phyloP scores from a whole-genome alignment of 179 eudicot species.

The Beta lomatogona region DNA sequence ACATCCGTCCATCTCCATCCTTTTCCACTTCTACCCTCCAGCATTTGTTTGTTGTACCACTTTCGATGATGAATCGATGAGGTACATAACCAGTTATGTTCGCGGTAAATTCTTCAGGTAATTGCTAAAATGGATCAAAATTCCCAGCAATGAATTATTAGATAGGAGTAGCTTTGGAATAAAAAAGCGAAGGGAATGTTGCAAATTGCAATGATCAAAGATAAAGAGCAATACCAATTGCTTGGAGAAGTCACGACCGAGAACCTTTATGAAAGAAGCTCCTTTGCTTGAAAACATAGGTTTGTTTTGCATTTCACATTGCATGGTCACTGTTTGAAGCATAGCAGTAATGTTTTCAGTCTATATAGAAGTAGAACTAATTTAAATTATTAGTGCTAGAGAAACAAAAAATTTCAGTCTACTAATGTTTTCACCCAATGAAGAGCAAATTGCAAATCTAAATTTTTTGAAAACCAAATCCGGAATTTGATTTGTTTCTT shows the following conservation, averaged over 20 bases:
- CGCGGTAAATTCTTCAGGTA: constrained; percentile 33
- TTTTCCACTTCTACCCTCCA: constrained; percentile 37
- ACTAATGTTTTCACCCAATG: too few species aligned
- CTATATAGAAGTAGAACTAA: neutral
- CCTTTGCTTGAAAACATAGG: constrained; percentile 10
- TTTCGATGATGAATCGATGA: constrained; percentile 38
- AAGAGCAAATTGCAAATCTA: too few species aligned
- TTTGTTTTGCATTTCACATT: constrained; percentile 15
- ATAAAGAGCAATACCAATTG: constrained; percentile 27
- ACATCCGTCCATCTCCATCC: constrained; percentile 29
- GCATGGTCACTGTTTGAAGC: constrained; percentile 12
- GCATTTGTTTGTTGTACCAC: constrained; percentile 21
- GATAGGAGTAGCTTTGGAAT: neutral
- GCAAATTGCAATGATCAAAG: too few species aligned
- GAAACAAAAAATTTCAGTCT: neutral
- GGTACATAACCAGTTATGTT: constrained; percentile 32
- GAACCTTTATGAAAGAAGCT: constrained; percentile 34
- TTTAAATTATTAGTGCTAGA: neutral
- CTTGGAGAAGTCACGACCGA: constrained; percentile 28
- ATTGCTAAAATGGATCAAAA: constrained; percentile 22
- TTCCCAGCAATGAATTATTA: neutral
- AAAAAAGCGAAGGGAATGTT: neutral
- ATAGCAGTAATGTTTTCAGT: neutral
- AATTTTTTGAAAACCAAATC: too few species aligned
- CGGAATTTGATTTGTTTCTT: too few species aligned